Evolutionary conservation across 78 protist species (phyloP).

Genomic region (Dictyostelium capitatum): DNA sequence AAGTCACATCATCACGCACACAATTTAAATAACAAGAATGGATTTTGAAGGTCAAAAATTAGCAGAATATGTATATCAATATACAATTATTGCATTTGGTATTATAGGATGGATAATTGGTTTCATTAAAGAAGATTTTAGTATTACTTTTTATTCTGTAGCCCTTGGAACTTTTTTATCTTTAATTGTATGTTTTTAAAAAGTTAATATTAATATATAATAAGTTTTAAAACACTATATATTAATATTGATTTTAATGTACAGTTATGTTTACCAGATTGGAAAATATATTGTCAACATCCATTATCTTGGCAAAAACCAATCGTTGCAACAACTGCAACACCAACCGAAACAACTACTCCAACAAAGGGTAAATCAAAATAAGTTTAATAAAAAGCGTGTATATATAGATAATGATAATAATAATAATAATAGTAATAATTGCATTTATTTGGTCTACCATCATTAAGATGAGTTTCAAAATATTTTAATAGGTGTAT

Average conservation of each 20-base stretch:
- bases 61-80: conserved; percentile 46
- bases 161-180: conserved; percentile 32
- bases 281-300: conserved; percentile 14
- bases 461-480: too few relatives aligned
- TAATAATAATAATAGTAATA: neutral
- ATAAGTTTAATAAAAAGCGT: too few relatives aligned
- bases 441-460: too few relatives aligned
- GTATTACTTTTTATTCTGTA: conserved; percentile 48
- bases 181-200: conserved; percentile 23
- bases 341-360: neutral
- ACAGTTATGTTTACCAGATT: conserved; percentile 47
- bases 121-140: conserved; percentile 35
- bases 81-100: conserved; percentile 48
- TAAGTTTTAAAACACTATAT: neutral
- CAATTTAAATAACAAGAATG: neutral
- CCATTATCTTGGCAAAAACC: conserved; percentile 36
- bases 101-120: conserved; percentile 59
- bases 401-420: too few relatives aligned
- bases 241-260: neutral
- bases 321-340: neutral
- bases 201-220: neutral
- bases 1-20: too few relatives aligned
- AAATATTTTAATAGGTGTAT: too few relatives aligned
- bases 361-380: too few relatives aligned
- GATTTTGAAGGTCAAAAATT: conserved; percentile 67